phyloP scores from a whole-genome alignment of 192 early-diverging fungal genomes.

The Backusella tarrabulga region DNA sequence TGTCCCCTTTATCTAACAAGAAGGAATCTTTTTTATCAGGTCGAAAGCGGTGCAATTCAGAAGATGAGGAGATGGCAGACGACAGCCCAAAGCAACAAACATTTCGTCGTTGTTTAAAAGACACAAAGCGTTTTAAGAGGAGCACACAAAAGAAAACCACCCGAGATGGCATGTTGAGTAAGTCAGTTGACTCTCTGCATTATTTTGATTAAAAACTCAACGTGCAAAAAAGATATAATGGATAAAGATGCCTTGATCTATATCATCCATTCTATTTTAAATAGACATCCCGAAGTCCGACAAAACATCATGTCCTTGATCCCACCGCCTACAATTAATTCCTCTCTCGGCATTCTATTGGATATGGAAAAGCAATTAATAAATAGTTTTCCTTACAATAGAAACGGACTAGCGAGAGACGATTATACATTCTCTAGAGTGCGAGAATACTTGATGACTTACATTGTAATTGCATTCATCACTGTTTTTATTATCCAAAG shows the following conservation, averaged over 20 bases:
- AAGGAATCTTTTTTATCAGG: neutral
- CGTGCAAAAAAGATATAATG: conserved; percentile 39
- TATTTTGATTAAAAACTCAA: neutral
- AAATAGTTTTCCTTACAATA: conserved; percentile 85
- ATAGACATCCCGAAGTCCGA: conserved; percentile 68
- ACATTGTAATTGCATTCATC: conserved; percentile 45
- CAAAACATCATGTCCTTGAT: conserved; percentile 68
- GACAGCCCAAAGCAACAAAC: neutral
- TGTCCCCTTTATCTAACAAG: neutral
- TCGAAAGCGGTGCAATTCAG: conserved; percentile 29
- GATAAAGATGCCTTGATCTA: conserved; percentile 69
- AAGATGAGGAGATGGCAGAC: conserved; percentile 38
- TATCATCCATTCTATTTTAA: conserved; percentile 70
- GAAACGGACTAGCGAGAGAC: conserved; percentile 73
- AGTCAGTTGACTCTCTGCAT: neutral
- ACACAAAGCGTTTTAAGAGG: neutral
- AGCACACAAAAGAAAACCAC: neutral
- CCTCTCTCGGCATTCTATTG: conserved; percentile 63
- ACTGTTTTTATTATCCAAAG: neutral
- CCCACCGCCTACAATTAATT: conserved; percentile 83
- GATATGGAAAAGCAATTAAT: conserved; percentile 69
- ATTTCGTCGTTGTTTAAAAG: neutral
- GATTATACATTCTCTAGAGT: conserved; percentile 92
- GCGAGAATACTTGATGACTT: conserved; percentile 67
- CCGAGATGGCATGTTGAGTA: neutral